A percentile compares a stretch with the other conserved stretches of the same genome.
Conservation (phyloP, 768 basidiomycete genomes). For the Lactarius trivialis region DNA sequence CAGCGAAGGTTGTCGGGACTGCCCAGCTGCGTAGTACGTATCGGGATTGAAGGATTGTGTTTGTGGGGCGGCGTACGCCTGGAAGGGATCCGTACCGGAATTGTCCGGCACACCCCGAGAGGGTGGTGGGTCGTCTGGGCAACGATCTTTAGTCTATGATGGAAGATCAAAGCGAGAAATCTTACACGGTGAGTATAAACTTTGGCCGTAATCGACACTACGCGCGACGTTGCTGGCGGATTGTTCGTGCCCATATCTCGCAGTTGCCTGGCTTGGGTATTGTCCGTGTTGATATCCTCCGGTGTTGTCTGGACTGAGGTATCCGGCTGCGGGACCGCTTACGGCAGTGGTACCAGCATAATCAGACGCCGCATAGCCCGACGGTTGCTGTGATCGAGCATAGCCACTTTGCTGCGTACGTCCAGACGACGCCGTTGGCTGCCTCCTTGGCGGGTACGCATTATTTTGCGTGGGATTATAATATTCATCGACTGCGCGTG, state of each 20-base stretch:
- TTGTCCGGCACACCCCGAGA: constrained; percentile 44
- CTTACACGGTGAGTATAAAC: constrained; percentile 44
- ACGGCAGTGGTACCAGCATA: constrained; percentile 27
- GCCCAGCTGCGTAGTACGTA: constrained; percentile 35
- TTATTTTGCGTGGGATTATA: constrained; percentile 42
- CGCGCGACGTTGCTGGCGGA: constrained; percentile 22
- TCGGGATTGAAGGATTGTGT: constrained; percentile 32
- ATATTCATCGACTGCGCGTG: constrained; percentile 71
- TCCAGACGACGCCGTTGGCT: constrained; percentile 20
- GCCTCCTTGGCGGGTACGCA: constrained; percentile 38
- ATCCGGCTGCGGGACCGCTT: constrained; percentile 22
- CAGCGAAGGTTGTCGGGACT: constrained; percentile 12
- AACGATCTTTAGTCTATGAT: neutral
- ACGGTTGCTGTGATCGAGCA: constrained; percentile 35
- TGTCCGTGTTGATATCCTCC: constrained; percentile 30
- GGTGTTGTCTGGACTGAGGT: constrained; percentile 1
- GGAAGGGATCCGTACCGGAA: constrained; percentile 39
- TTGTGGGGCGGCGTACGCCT: constrained; percentile 29
- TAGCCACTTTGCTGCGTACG: constrained; percentile 34
- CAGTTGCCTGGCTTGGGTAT: constrained; percentile 27
- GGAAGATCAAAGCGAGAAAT: neutral
- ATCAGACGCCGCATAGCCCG: constrained; percentile 37
- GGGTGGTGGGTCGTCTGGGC: constrained; percentile 48
- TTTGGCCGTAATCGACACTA: constrained; percentile 44
- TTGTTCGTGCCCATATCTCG: constrained; percentile 20